Base-by-base conservation (phyloP, 371 early-diverging fungal species). In the Rhizopus delemar region DNA sequence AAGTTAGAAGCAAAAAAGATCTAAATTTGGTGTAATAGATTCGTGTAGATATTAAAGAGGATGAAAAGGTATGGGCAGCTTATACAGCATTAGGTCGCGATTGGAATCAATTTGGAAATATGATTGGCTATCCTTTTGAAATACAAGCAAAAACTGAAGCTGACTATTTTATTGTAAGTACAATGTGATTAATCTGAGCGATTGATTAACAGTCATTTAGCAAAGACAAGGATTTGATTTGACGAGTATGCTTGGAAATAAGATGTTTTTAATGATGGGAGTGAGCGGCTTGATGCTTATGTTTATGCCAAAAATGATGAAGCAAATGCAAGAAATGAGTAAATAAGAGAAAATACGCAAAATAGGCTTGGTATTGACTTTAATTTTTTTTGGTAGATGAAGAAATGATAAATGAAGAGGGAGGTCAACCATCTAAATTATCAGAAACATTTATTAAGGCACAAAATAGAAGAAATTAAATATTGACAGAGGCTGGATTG, bases 221-320 rank as follows among this genome's bases (percentile, higher is more conserved):
- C 63, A 75, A 66, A 66, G 68, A 41, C 71, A 77, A 67, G 70
- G 70, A 1, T 81, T 81, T 58, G 74, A 74, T 43, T 46, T 75
- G 15, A 59, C 74, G 60, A 69, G 68, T 7, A 67, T 81, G 64
- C 73, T 81, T 53, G 74, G 74, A 55, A 81, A 81, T 50, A 78
- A 78, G 5, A 81, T 81, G 81, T 71, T 81, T 53, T 53, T 81
- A 31, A 77, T 81, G 78, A 51, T 78, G 51, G 81, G 77, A 9
- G 48, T 76, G 35, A 75, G 76, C 60, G 78, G 52, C 9, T 28
- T 78, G 34, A 74, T 76, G 73, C 62, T 81, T 62, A 57, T 81
- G 43, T 73, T 71, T 53, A 60, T 81, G 71, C 81, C 81, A 36
- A 81, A 69, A 50, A 70, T 81, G 70, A 68, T 81, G 69, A 65